A percentile compares a stretch with the other conserved stretches of the same genome.
Conservation (phyloP, 768 basidiomycete genomes). For the Gyrodon lividus region DNA sequence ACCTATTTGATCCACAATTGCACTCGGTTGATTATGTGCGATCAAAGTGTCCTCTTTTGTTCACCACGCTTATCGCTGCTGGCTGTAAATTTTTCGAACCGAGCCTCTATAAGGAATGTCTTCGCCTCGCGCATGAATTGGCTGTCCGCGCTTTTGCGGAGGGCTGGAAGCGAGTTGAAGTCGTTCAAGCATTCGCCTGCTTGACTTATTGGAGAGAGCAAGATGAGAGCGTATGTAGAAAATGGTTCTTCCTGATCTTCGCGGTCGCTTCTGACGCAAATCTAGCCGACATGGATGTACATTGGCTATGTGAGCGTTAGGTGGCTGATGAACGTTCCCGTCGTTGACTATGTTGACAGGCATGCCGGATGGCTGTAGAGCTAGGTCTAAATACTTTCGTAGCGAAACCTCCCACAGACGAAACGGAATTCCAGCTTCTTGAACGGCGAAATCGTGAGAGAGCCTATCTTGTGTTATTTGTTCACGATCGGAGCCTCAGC, state of each 20-base stretch:
- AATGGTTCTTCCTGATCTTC: conserved; percentile 2
- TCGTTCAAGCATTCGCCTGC: conserved; percentile 86
- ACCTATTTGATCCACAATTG: conserved; percentile 83
- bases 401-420: conserved; percentile 51
- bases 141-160: conserved; percentile 78
- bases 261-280: conserved; percentile 13
- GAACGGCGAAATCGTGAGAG: conserved; percentile 85
- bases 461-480: conserved; percentile 82
- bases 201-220: conserved; percentile 90
- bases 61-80: conserved; percentile 81
- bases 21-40: conserved; percentile 83
- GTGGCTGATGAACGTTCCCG: background rate
- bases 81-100: conserved; percentile 82
- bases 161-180: conserved; percentile 79
- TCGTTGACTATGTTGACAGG: conserved; percentile 39
- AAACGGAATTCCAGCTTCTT: conserved; percentile 62
- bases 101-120: conserved; percentile 62
- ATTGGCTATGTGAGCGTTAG: conserved; percentile 70
- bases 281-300: conserved; percentile 80
- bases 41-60: conserved; percentile 75
- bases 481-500: conserved; percentile 82
- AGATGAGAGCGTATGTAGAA: conserved; percentile 65
- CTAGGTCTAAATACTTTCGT: conserved; percentile 74
- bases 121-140: conserved; percentile 70
- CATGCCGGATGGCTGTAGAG: conserved; percentile 86